Evolutionary conservation across 2,329 filamentous ascomycete species (phyloP), one percentile per base, ranked within the genome.

Genomic region (Diaporthe aspalathi): DNA sequence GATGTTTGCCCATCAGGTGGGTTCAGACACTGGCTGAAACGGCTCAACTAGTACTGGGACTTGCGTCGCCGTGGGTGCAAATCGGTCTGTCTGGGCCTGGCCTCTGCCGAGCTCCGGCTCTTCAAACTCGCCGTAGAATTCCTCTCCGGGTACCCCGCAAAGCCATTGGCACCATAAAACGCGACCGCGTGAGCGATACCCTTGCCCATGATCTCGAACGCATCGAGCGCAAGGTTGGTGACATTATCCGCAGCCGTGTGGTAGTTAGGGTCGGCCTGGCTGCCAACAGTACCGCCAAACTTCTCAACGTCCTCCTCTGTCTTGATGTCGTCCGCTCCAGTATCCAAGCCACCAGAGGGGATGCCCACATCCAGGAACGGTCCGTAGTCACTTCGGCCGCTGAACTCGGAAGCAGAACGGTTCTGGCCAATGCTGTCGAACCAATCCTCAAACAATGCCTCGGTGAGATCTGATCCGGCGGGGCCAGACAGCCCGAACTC

Each of bases 331-430:
- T 62, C 47, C 1, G 87, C 89, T 3, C 90, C 90, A 2, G 89
- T 91, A 75, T 89, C 88, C 32, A 91, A 81, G 7, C 88, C 88
- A 17, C 81, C 88, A 52, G 79, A 84, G n/a, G 83, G 87, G 75
- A 89, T 90, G 38, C 87, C 85, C 32, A 85, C 81, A 49, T 87
- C 81, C 40, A 88, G 82, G 82, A 92, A 91, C 0, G 87, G 85
- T 12, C 86, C 87, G 73, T 91, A 91, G 76, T 92, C 90, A 11
- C 85, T 89, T 56, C 89, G 86, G 6, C 87, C 88, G 45, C 86
- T 84, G 73, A 90, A 89, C 7, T 79, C 72, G 20, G 82, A 76
- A 65, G 60, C 60, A 24, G 60, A 65, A 22, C 50, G 60, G 14
- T 65, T 65, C 45, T 65, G 60, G 16, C 82, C 80, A 72, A 81